Percentiles rank a stretch among this genome's conserved stretches.
Conservation (phyloP, 1,284 basidiomycete genomes). For the Cerrena zonata region DNA sequence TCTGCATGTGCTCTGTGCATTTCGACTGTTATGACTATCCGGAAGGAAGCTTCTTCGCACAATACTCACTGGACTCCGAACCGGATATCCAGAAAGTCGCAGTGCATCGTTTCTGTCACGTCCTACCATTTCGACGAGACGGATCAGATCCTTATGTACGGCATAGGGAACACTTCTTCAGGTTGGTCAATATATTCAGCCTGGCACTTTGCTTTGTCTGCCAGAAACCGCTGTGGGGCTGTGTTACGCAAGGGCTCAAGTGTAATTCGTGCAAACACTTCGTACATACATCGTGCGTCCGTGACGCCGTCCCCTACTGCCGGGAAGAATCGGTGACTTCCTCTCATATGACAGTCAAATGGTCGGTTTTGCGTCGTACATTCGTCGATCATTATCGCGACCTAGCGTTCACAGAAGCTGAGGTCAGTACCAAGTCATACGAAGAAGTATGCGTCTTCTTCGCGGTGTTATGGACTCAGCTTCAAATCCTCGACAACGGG, state of each 20-base stretch:
- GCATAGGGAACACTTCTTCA: slow-evolving; percentile 44
- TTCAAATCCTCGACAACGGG: slow-evolving; percentile 62
- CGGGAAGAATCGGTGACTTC: slow-evolving; percentile 34
- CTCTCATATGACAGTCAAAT: slow-evolving; percentile 47
- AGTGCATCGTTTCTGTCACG: slow-evolving; percentile 53
- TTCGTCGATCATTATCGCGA: slow-evolving; percentile 49
- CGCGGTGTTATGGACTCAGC: slow-evolving; percentile 57
- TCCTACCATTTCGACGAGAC: slow-evolving; percentile 33
- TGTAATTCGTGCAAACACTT: slow-evolving; percentile 61
- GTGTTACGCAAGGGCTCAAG: slow-evolving; percentile 52
- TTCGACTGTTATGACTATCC: slow-evolving; percentile 70
- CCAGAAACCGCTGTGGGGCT: slow-evolving; percentile 68
- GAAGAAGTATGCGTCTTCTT: slow-evolving; percentile 66
- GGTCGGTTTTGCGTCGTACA: slow-evolving; percentile 43
- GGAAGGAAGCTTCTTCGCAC: slow-evolving; percentile 50
- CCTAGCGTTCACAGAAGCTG: slow-evolving; percentile 37
- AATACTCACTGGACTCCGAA: slow-evolving; percentile 45
- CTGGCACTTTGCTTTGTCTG: slow-evolving; percentile 66
- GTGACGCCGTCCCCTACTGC: slow-evolving; percentile 33
- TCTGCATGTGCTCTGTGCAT: slow-evolving; percentile 61
- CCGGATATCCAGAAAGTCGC: slow-evolving; percentile 48
- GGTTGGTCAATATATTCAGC: slow-evolving; percentile 63
- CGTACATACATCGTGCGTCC: slow-evolving; percentile 53
- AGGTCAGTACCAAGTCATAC: slow-evolving; percentile 43
- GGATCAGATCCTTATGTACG: slow-evolving; percentile 20